Evolutionary conservation across 1,139 yeast species (phyloP).

Genomic region (Spathaspora sp.): DNA sequence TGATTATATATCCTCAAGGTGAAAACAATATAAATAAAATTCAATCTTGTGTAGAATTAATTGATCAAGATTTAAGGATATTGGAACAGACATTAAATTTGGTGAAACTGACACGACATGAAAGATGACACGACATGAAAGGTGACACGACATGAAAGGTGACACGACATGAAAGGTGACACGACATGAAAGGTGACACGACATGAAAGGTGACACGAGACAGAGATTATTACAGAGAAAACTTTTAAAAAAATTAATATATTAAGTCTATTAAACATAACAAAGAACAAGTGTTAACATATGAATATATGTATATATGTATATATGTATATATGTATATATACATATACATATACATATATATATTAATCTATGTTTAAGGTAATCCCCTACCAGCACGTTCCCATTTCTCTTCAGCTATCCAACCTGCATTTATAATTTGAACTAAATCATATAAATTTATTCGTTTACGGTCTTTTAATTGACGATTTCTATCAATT

Average conservation of each 20-base stretch:
- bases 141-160: neutral
- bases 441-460: slow-evolving; percentile 60
- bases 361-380: slow-evolving; percentile 11
- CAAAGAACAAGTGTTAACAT: neutral
- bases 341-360: no score
- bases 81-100: slow-evolving; percentile 37
- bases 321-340: slow-evolving; percentile 11
- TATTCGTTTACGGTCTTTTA: slow-evolving; percentile 50
- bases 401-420: slow-evolving; percentile 63
- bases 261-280: no score
- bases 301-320: neutral
- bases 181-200: slow-evolving; percentile 4
- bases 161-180: no score
- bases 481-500: slow-evolving; percentile 56
- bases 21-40: slow-evolving; percentile 31
- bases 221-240: slow-evolving; percentile 5
- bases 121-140: slow-evolving; percentile 3
- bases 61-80: slow-evolving; percentile 49
- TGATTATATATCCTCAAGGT: slow-evolving; percentile 11
- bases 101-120: slow-evolving; percentile 11
- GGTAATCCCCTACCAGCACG: slow-evolving; percentile 50
- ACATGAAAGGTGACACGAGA: no score
- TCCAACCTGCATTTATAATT: slow-evolving; percentile 71
- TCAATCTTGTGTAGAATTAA: slow-evolving; percentile 40
- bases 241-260: neutral